Percentiles rank a stretch among this genome's conserved stretches.
phyloP scores from a whole-genome alignment of 2,329 filamentous ascomycete genomes.

The Calonectria pseudoreteaudii region DNA sequence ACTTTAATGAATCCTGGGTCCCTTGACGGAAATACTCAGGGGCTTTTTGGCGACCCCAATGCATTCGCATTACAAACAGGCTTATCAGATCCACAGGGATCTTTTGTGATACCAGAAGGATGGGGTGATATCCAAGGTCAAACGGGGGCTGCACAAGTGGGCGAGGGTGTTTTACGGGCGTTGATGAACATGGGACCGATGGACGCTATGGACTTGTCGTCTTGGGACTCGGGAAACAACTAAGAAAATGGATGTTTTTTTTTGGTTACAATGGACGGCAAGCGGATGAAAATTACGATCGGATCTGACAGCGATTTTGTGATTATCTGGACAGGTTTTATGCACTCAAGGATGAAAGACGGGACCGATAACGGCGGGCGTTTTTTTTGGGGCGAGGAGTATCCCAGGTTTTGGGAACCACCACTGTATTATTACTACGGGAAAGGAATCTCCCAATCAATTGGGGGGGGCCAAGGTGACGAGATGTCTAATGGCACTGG shows the following conservation, averaged over 20 bases:
- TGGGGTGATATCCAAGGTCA: constrained; percentile 59
- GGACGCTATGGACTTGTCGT: constrained; percentile 68
- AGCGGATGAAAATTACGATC: background rate
- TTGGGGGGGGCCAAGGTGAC: constrained; percentile 15
- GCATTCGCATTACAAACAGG: constrained; percentile 50
- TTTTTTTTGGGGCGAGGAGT: constrained; percentile 19
- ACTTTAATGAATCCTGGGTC: constrained; percentile 52
- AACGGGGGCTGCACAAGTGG: constrained; percentile 64
- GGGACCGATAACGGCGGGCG: constrained; percentile 23
- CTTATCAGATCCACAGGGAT: constrained; percentile 38
- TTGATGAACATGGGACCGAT: constrained; percentile 70
- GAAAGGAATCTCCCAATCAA: constrained; percentile 27
- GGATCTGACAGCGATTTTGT: constrained; percentile 8
- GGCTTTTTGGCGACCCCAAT: constrained; percentile 54
- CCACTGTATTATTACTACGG: constrained; percentile 29
- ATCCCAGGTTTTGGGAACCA: constrained; percentile 16
- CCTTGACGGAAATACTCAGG: constrained; percentile 50
- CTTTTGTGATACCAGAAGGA: constrained; percentile 56
- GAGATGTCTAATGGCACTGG: constrained; percentile 25
- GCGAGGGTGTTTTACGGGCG: constrained; percentile 67
- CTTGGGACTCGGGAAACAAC: constrained; percentile 57
- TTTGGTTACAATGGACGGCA: background rate
- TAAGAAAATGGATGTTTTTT: constrained; percentile 22
- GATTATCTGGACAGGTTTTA: constrained; percentile 15
- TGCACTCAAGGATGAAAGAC: constrained; percentile 14